A percentile compares a stretch with the other conserved stretches of the same genome.
Conservation (phyloP, 768 basidiomycete species). For the Lyophyllum semitale region DNA sequence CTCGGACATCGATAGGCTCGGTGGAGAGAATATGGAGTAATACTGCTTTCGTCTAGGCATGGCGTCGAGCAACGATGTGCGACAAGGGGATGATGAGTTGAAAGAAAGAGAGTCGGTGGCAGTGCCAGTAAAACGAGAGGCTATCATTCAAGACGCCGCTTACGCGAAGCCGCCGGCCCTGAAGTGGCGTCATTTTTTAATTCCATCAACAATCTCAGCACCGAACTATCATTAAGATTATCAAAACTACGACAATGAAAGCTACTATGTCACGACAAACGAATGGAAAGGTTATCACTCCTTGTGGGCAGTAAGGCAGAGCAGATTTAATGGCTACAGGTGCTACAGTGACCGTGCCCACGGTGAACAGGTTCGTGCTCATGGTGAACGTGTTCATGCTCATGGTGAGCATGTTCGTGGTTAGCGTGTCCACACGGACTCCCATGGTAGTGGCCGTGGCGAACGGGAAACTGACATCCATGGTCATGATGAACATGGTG, state of each 20-base stretch:
- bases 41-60: constrained; percentile 47
- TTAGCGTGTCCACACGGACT: no score
- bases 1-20: constrained; percentile 72
- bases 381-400: no score
- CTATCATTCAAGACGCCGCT: constrained; percentile 23
- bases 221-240: constrained; percentile 3
- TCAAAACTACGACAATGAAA: neutral
- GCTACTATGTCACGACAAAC: neutral
- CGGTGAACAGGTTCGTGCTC: no score
- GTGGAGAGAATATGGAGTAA: constrained; percentile 69
- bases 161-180: constrained; percentile 34
- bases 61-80: constrained; percentile 4
- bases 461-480: neutral
- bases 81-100: constrained; percentile 8
- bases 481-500: constrained; percentile 4
- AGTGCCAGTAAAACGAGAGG: constrained; percentile 22
- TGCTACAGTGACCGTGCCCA: constrained; percentile 6
- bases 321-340: constrained; percentile 2
- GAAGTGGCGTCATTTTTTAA: constrained; percentile 10
- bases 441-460: constrained; percentile 3
- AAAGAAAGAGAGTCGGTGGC: constrained; percentile 19
- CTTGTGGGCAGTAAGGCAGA: no score
- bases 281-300: neutral
- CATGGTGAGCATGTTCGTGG: no score
- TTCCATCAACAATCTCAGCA: neutral